Conservation (phyloP, 1,284 basidiomycete genomes). For the Pholiota adiposa region DNA sequence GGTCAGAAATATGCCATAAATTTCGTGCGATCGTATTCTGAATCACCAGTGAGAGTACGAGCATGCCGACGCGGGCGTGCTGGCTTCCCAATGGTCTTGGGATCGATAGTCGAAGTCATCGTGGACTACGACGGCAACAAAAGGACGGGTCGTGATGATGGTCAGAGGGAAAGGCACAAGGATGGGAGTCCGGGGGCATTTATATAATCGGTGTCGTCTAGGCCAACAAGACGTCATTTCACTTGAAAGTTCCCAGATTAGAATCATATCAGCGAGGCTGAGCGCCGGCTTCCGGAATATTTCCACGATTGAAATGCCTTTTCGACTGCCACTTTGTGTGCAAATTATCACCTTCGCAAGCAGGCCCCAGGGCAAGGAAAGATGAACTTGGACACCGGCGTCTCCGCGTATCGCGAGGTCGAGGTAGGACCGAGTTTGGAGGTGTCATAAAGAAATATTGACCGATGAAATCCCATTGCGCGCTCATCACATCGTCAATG, state of each 20-base stretch:
- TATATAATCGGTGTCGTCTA: constrained; percentile 12
- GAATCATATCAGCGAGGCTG: not conserved
- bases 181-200: constrained; percentile 13
- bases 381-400: not conserved
- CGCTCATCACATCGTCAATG: no score
- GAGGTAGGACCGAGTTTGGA: not conserved
- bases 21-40: not conserved
- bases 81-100: constrained; percentile 65
- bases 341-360: not conserved
- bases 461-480: not conserved
- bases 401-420: constrained; percentile 1
- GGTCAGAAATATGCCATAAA: not conserved
- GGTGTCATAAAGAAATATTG: not conserved
- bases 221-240: constrained; percentile 24
- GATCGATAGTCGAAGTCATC: constrained; percentile 66
- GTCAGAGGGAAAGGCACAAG: constrained; percentile 16
- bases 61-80: constrained; percentile 66
- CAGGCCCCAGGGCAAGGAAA: not conserved
- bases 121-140: constrained; percentile 15
- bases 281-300: not conserved
- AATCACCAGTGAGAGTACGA: constrained; percentile 70
- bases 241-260: constrained; percentile 12
- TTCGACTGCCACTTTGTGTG: not conserved
- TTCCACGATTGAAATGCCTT: not conserved
- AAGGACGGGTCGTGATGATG: constrained; percentile 11